Percentiles rank a stretch among this genome's conserved stretches.
These are phyloP conservation scores for Anisodus tanguticus DNA, from an alignment of 257 asterid species.

Conservation along the genomic window DNA sequence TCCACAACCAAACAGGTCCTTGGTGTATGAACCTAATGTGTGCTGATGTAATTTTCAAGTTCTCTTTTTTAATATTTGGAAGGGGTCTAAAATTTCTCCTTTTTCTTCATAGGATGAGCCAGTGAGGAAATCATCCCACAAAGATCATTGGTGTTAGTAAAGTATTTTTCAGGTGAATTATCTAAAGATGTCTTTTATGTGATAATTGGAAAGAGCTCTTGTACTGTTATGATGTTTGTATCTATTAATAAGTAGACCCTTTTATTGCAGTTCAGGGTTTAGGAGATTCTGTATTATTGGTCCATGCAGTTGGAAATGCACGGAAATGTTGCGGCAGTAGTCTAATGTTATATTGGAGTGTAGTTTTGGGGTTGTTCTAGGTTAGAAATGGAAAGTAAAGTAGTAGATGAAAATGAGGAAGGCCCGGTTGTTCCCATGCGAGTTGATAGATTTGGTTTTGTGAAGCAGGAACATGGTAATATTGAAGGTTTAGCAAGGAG, in stretches of 20 bases:
- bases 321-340: slow-evolving; percentile 38
- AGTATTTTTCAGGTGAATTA: slow-evolving; percentile 28
- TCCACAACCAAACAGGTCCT: neutral
- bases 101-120: slow-evolving; percentile 18
- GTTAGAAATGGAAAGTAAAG: slow-evolving; percentile 71
- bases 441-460: slow-evolving; percentile 79
- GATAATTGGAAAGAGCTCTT: slow-evolving; percentile 1
- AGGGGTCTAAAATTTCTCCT: neutral
- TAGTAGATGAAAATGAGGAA: slow-evolving; percentile 64
- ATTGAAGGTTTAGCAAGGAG: slow-evolving; percentile 66
- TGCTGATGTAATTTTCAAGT: slow-evolving; percentile 22
- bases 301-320: slow-evolving; percentile 37
- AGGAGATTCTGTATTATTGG: slow-evolving; percentile 28
- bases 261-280: slow-evolving; percentile 29
- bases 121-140: slow-evolving; percentile 24
- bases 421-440: slow-evolving; percentile 50
- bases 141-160: slow-evolving; percentile 22
- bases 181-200: neutral
- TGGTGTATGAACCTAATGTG: slow-evolving; percentile 9
- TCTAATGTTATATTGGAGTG: slow-evolving; percentile 36
- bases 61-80: slow-evolving; percentile 3
- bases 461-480: slow-evolving; percentile 63
- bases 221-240: neutral
- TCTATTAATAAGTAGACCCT: neutral
- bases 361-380: slow-evolving; percentile 23